phyloP scores from a whole-genome alignment of 2,329 filamentous ascomycete genomes.

The Phialophora macrospora region DNA sequence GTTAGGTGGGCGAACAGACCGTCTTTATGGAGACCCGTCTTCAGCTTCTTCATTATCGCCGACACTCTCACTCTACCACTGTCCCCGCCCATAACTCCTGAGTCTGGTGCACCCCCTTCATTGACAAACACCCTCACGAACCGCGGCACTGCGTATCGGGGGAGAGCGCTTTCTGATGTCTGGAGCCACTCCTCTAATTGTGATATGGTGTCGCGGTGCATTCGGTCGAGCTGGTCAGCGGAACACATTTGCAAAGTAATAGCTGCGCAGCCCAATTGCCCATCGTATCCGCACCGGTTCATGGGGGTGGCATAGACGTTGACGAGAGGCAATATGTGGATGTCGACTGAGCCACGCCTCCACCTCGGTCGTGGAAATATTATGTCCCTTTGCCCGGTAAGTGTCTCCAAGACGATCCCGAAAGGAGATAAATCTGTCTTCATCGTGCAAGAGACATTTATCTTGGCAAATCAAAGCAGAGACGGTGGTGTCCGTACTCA shows the following conservation, averaged over 20 bases:
- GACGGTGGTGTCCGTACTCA: conserved; percentile 19
- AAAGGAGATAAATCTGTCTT: conserved; percentile 75
- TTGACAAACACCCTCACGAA: conserved; percentile 28
- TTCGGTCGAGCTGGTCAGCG: not conserved
- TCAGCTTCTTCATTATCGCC: conserved; percentile 26
- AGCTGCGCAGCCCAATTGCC: conserved; percentile 30
- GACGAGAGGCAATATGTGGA: conserved; percentile 32
- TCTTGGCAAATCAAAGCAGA: not conserved
- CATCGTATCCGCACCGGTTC: conserved; percentile 36
- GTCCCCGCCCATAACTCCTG: conserved; percentile 20
- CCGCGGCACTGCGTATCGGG: conserved; percentile 30
- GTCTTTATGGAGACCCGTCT: conserved; percentile 24
- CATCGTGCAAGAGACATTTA: conserved; percentile 58
- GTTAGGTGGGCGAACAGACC: conserved; percentile 10
- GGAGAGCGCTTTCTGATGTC: conserved; percentile 27
- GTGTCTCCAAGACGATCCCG: conserved; percentile 67
- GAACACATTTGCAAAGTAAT: conserved; percentile 21
- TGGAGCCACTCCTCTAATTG: conserved; percentile 26
- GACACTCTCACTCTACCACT: conserved; percentile 24
- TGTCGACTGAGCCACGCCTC: conserved; percentile 34
- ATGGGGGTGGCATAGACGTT: conserved; percentile 38
- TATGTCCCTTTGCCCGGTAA: conserved; percentile 70
- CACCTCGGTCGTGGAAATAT: conserved; percentile 81
- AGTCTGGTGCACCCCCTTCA: conserved; percentile 14
- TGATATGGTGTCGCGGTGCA: conserved; percentile 18